Conservation (phyloP, 108 stramenopile species). For the Nitzschia inconspicua region DNA sequence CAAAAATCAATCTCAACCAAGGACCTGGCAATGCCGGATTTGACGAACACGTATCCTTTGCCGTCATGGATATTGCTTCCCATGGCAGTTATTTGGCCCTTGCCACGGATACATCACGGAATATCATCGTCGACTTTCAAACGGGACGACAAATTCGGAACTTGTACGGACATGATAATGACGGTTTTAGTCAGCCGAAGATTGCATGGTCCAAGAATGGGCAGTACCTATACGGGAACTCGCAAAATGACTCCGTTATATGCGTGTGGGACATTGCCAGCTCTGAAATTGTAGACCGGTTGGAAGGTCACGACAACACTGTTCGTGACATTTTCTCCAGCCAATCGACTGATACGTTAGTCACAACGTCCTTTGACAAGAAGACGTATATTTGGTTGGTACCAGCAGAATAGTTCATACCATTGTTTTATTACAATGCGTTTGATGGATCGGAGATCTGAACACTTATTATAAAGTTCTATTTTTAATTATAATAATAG, state of each 20-base stretch:
- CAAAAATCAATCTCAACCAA: constrained; percentile 62
- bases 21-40: constrained; percentile 52
- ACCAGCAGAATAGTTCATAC: constrained; percentile 4
- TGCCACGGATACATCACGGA: constrained; percentile 79
- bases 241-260: constrained; percentile 61
- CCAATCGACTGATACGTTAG: constrained; percentile 51
- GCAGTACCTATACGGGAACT: constrained; percentile 76
- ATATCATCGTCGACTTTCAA: constrained; percentile 67
- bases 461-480: no score
- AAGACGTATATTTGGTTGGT: constrained; percentile 60
- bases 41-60: constrained; percentile 82
- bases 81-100: constrained; percentile 59
- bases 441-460: no score
- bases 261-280: constrained; percentile 86
- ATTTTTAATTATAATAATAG: no score
- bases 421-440: no score
- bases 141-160: constrained; percentile 64
- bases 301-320: constrained; percentile 56
- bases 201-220: constrained; percentile 76
- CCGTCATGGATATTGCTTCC: constrained; percentile 72
- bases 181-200: constrained; percentile 73
- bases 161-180: constrained; percentile 79
- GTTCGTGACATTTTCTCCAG: constrained; percentile 74
- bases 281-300: constrained; percentile 55
- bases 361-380: constrained; percentile 79